Evolutionary conservation across 2,329 filamentous ascomycete species (phyloP).

Genomic region (Apiospora sp.): DNA sequence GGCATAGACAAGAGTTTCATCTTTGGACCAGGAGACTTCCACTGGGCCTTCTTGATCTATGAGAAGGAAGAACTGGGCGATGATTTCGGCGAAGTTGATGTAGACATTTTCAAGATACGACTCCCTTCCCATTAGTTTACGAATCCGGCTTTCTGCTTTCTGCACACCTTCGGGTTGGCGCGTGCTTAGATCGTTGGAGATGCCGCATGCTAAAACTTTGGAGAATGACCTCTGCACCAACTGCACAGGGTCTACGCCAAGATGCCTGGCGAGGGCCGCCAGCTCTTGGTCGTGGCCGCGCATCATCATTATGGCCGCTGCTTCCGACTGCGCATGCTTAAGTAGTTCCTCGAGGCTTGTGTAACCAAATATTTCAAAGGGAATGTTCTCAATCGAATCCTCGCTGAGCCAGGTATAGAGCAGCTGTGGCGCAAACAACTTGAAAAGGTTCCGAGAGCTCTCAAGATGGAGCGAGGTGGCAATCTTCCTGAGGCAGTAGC

Average conservation of each 20-base stretch:
- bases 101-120: conserved; percentile 69
- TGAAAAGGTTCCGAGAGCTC: conserved; percentile 76
- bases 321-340: conserved; percentile 75
- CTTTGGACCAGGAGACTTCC: conserved; percentile 71
- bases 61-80: conserved; percentile 77
- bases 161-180: conserved; percentile 50
- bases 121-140: conserved; percentile 73
- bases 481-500: conserved; percentile 72
- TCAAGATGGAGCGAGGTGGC: conserved; percentile 70
- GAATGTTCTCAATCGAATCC: conserved; percentile 74
- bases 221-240: conserved; percentile 76
- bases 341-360: conserved; percentile 72
- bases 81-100: conserved; percentile 76
- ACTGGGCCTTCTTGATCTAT: conserved; percentile 80
- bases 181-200: conserved; percentile 75
- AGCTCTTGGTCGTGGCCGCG: conserved; percentile 73
- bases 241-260: conserved; percentile 62
- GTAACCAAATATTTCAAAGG: conserved; percentile 88
- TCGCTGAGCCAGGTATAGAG: conserved; percentile 88
- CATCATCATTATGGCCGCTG: conserved; percentile 83
- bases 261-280: conserved; percentile 63
- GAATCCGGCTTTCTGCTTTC: conserved; percentile 71
- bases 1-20: conserved; percentile 66
- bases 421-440: conserved; percentile 85
- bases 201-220: conserved; percentile 82